Percentiles rank a stretch among this genome's conserved stretches.
phyloP scores from a whole-genome alignment of 257 asterid species.

The Scutellaria galericulata region DNA sequence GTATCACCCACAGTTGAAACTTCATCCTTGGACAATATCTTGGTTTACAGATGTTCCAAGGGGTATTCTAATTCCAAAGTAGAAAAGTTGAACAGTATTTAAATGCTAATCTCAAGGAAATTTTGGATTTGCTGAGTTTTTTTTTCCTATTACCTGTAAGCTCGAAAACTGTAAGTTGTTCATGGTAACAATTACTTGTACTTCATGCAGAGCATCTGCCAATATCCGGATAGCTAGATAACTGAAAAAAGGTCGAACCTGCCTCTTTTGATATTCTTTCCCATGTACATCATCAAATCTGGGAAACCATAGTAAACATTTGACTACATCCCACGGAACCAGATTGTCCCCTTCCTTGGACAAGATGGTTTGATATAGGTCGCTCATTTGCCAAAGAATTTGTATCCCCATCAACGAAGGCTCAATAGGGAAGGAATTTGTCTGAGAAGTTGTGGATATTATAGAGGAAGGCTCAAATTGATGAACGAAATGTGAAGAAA shows the following conservation, averaged over 20 bases:
- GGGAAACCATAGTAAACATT: conserved; percentile 88
- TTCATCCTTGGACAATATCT: background rate
- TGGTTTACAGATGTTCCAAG: background rate
- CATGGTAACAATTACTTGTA: conserved; percentile 71
- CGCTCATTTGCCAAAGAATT: conserved; percentile 66
- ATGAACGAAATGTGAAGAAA: conserved; percentile 57
- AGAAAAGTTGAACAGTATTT: background rate
- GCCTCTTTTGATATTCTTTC: conserved; percentile 50
- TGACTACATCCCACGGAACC: conserved; percentile 71
- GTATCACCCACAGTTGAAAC: background rate
- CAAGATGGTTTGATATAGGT: conserved; percentile 70
- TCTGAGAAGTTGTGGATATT: conserved; percentile 63
- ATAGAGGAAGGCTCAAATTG: conserved; percentile 57
- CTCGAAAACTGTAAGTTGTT: conserved; percentile 79
- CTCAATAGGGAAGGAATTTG: conserved; percentile 39
- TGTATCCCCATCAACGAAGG: conserved; percentile 53
- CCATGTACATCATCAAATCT: conserved; percentile 50
- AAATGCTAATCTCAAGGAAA: conserved; percentile 17
- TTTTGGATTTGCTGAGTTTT: background rate
- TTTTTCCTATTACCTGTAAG: conserved; percentile 59
- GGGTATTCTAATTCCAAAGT: background rate
- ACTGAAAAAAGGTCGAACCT: conserved; percentile 58
- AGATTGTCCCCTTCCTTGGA: conserved; percentile 41
- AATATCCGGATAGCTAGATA: conserved; percentile 72
- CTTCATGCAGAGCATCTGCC: conserved; percentile 60